A percentile compares a stretch with the other conserved stretches of the same genome.
These are phyloP conservation scores for Magnolia sinica DNA, from an alignment of 164 flowering plant genomes.

Conservation along the genomic window DNA sequence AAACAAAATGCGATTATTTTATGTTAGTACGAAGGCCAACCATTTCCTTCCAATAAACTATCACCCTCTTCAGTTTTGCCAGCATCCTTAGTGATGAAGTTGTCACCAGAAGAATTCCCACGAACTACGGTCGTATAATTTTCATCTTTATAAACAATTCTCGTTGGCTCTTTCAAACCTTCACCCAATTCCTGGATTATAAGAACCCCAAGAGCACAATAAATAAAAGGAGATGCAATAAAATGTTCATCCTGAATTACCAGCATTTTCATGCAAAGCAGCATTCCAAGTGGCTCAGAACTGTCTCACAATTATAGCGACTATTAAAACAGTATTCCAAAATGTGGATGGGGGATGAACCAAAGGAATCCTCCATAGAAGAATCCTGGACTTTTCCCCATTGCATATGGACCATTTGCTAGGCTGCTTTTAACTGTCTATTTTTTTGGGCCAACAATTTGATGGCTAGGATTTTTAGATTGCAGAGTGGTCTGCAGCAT, in stretches of 20 bases:
- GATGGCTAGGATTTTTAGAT: background rate
- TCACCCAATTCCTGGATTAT: constrained; percentile 47
- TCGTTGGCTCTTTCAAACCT: constrained; percentile 51
- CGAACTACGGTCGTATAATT: constrained; percentile 26
- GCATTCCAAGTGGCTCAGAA: background rate
- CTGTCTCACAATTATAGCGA: background rate
- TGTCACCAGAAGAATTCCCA: background rate
- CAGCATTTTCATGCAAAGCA: background rate
- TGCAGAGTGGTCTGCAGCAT: background rate
- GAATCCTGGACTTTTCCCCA: background rate
- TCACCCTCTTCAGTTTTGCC: background rate
- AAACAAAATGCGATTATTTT: background rate
- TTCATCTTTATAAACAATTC: constrained; percentile 46
- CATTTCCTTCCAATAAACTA: constrained; percentile 30
- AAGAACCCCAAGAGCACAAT: constrained; percentile 7
- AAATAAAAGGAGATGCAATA: background rate
- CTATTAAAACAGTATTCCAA: background rate
- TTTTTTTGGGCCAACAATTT: too few relatives aligned
- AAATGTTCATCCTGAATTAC: background rate
- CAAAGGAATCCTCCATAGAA: background rate
- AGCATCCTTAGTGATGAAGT: background rate
- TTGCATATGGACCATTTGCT: background rate
- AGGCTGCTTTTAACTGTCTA: background rate
- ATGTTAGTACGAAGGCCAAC: constrained; percentile 24
- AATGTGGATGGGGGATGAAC: background rate